Evolutionary conservation across 1,139 yeast species (phyloP), one percentile per base, ranked within the genome.

Genomic region (Pneumocystis sp.): DNA sequence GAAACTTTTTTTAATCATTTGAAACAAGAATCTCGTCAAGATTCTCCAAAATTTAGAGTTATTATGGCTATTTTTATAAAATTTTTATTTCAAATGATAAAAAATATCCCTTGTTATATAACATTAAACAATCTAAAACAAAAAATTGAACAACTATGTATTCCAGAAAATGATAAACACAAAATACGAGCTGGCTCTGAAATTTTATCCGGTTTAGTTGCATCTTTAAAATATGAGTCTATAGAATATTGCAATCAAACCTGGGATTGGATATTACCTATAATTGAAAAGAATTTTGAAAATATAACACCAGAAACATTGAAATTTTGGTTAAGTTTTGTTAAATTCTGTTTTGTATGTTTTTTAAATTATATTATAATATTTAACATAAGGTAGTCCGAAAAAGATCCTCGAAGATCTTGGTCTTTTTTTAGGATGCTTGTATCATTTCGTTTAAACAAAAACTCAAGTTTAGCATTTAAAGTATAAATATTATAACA

Each of bases 261-360:
- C 2, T 76, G 79, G 63, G 76, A 75, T 1, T 85, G 86, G 42
- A 73, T 87, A 17, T 74, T 84, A 59, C 78, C 77, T 1, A 72
- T 86, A 1, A 76, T 87, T 39, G 76, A 78, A n/a, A 72, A 74
- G 1, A 81, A 87, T 21, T 77, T 89, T 62, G 77, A 80, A 59
- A 89, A 86, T 66, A 76, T 93, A 67, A 83, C 89, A 0, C 95
- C 91, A 1, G 96, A 91, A 61, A 87, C 86, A 7, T 76, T 82
- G 62, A 83, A 82, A 25, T 84, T 88, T 63, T 93, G 98, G 97
- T 80, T 80, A 63, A 82, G 89, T 0, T 83, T 89, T 67, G 78
- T 87, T 3, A 85, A 90, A 85, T 85, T 65, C 70, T 6, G 67
- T 68, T 57, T 64, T 69, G 56, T 69, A 69, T 40, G 68, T 72